Conservation (phyloP, 805 yeast species). For the Yarrowia yakushimensis region DNA sequence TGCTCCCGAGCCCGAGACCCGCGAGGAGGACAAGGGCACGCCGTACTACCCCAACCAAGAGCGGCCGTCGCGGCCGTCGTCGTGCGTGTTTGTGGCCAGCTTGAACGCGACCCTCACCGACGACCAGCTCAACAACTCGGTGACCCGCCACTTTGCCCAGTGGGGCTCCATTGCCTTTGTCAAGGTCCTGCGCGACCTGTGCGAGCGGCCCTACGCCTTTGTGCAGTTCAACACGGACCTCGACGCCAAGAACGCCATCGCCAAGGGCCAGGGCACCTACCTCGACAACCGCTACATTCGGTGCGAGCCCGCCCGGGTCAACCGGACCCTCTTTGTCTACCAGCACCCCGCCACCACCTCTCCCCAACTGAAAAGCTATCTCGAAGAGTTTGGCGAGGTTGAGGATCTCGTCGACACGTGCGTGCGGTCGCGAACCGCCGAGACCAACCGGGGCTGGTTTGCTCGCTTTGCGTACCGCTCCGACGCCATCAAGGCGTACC, state of each 20-base stretch:
- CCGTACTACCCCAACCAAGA: constrained; percentile 23
- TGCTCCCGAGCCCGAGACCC: constrained; percentile 11
- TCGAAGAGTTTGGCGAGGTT: constrained; percentile 65
- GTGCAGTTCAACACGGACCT: constrained; percentile 74
- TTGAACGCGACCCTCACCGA: constrained; percentile 63
- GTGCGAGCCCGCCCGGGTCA: constrained; percentile 89
- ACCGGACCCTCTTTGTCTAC: constrained; percentile 63
- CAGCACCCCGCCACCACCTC: not conserved
- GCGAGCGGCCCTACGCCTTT: constrained; percentile 86
- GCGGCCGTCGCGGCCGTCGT: constrained; percentile 55
- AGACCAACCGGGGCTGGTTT: constrained; percentile 52
- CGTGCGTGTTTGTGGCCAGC: constrained; percentile 88
- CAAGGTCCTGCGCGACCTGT: constrained; percentile 77
- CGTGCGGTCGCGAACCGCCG: not conserved
- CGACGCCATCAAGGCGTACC: constrained; percentile 83
- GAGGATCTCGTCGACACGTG: constrained; percentile 49
- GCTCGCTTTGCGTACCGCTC: constrained; percentile 75
- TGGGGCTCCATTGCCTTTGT: constrained; percentile 46
- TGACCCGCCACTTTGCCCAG: constrained; percentile 58
- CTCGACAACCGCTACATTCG: constrained; percentile 74
- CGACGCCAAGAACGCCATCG: constrained; percentile 67
- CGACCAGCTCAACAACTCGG: constrained; percentile 67
- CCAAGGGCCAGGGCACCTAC: constrained; percentile 61
- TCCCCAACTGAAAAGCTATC: constrained; percentile 38
- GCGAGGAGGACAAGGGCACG: not conserved